These are phyloP conservation scores for Groenewaldozyma auringiensis DNA, from an alignment of 1,139 yeast species.

Conservation along the genomic window DNA sequence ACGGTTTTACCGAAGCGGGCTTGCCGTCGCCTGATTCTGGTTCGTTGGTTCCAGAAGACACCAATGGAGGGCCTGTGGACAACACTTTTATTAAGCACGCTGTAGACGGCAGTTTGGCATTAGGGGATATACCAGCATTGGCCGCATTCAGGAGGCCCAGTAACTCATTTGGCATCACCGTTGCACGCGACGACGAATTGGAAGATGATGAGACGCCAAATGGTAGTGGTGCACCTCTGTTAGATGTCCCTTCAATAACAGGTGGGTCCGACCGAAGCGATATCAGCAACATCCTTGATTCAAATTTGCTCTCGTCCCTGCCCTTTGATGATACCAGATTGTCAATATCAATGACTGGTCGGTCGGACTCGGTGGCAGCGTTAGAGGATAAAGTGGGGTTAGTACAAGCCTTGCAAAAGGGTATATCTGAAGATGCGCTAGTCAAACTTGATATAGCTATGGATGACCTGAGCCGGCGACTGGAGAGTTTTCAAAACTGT, in stretches of 20 bases:
- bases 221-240: not conserved
- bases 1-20: not conserved
- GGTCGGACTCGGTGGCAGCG: not conserved
- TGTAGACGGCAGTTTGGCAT: not conserved
- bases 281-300: not conserved
- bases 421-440: conserved; percentile 18
- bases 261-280: not conserved
- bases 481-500: conserved; percentile 16
- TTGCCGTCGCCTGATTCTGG: too few relatives aligned
- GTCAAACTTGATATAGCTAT: conserved; percentile 16
- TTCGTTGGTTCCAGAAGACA: too few relatives aligned
- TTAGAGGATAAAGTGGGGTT: not conserved
- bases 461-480: conserved; percentile 11
- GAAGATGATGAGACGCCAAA: not conserved
- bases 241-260: not conserved
- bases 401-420: conserved; percentile 10
- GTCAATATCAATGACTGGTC: not conserved
- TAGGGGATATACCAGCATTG: not conserved
- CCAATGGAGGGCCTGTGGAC: not conserved
- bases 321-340: not conserved
- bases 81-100: not conserved
- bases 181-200: too few relatives aligned
- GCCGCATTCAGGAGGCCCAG: not conserved
- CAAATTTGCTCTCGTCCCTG: not conserved
- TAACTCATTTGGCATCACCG: too few relatives aligned